A percentile compares a stretch with the other conserved stretches of the same genome.
Conservation (phyloP, 805 yeast genomes). For the Metschnikowia aberdeeniae region DNA sequence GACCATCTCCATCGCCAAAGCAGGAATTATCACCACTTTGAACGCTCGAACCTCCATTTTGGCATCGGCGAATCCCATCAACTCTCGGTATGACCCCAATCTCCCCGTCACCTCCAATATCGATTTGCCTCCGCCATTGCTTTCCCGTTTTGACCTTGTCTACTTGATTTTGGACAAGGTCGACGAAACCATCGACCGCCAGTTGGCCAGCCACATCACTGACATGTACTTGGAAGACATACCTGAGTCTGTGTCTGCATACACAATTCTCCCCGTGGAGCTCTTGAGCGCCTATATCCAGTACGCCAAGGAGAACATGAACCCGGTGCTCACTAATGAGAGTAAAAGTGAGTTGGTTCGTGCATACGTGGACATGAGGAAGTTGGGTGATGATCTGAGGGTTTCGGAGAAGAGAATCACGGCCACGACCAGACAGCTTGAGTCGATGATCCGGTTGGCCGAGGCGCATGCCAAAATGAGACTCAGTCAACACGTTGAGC, state of each 20-base stretch:
- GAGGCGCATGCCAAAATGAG: slow-evolving; percentile 99
- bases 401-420: slow-evolving; percentile 87
- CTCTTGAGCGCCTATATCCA: slow-evolving; percentile 85
- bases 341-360: slow-evolving; percentile 84
- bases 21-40: slow-evolving; percentile 94
- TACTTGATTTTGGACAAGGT: slow-evolving; percentile 90
- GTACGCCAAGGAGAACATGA: slow-evolving; percentile 81
- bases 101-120: slow-evolving; percentile 93
- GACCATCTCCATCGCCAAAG: slow-evolving; percentile 96
- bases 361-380: slow-evolving; percentile 90
- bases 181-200: slow-evolving; percentile 79
- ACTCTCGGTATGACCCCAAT: slow-evolving; percentile 91
- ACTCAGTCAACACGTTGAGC: slow-evolving; percentile 62
- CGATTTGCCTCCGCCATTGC: slow-evolving; percentile 92
- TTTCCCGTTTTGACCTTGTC: slow-evolving; percentile 93
- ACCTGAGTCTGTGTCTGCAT: slow-evolving; percentile 65
- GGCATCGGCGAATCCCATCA: slow-evolving; percentile 96
- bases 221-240: slow-evolving; percentile 86
- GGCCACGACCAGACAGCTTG: slow-evolving; percentile 96
- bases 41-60: slow-evolving; percentile 94
- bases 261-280: slow-evolving; percentile 78
- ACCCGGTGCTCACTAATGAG: slow-evolving; percentile 74
- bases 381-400: slow-evolving; percentile 86
- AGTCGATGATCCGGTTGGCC: slow-evolving; percentile 87
- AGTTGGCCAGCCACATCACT: slow-evolving; percentile 86